Evolutionary conservation across 208 protist species (phyloP).

Genomic region (Wallacemonas sp.): DNA sequence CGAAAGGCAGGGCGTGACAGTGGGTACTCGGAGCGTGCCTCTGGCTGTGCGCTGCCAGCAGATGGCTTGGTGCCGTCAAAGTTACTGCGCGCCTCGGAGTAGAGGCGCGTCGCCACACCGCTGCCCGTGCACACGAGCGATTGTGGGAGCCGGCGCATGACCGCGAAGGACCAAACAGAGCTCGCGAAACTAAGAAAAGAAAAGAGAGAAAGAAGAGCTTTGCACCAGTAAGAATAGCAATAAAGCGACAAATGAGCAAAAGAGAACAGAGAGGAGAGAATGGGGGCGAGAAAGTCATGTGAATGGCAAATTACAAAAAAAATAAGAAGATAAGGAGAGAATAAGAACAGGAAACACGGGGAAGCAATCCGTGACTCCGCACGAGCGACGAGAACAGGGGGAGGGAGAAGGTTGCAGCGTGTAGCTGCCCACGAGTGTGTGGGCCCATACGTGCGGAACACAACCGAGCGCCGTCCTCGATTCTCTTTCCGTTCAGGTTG

Average conservation of each 20-base stretch:
- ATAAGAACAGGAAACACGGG: too few species aligned
- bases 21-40: constrained; percentile 45
- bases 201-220: neutral
- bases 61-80: constrained; percentile 47
- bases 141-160: constrained; percentile 2
- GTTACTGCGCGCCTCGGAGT: constrained; percentile 51
- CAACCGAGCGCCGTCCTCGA: too few species aligned
- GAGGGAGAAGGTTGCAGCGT: too few species aligned
- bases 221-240: neutral
- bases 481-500: too few species aligned
- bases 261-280: neutral
- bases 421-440: too few species aligned
- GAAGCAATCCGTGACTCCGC: too few species aligned
- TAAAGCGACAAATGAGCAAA: neutral
- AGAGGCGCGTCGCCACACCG: neutral
- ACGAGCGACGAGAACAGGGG: too few species aligned
- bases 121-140: neutral
- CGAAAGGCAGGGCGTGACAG: constrained; percentile 55
- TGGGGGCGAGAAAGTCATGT: neutral
- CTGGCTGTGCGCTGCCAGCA: constrained; percentile 41
- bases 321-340: too few species aligned
- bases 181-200: too few species aligned
- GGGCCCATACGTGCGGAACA: too few species aligned
- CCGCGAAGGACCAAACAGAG: too few species aligned
- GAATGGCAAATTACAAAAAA: too few species aligned